Percentiles rank a stretch among this genome's conserved stretches.
Evolutionary conservation across 1,284 basidiomycete species (phyloP).

Genomic region (Ceratobasidium papillatum): DNA sequence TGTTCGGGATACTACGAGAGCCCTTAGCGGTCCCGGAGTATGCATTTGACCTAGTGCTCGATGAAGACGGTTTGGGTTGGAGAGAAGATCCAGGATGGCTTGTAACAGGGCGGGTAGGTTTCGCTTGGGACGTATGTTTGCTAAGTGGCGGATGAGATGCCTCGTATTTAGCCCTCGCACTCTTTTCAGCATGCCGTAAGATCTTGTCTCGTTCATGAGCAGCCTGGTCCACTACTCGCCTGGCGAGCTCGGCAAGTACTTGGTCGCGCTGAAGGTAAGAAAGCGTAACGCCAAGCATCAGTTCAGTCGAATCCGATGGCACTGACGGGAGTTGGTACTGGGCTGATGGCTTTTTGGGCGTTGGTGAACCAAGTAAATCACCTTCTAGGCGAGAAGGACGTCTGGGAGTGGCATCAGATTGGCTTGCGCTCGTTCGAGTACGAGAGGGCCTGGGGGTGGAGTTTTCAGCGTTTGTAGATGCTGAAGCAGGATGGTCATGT

Average conservation of each 20-base stretch:
- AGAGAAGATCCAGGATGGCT: not conserved
- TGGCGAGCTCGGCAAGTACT: constrained; percentile 29
- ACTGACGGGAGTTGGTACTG: not conserved
- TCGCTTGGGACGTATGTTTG: not conserved
- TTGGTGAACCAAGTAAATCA: constrained; percentile 20
- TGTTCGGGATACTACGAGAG: not conserved
- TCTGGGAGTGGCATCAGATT: constrained; percentile 11
- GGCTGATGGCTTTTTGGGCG: constrained; percentile 10
- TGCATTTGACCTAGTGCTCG: not conserved
- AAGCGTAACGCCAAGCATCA: constrained; percentile 25
- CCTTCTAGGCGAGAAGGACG: not conserved
- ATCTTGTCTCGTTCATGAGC: constrained; percentile 31
- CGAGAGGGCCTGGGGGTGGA: constrained; percentile 23
- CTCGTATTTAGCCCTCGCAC: constrained; percentile 29
- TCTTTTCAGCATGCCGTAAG: constrained; percentile 24
- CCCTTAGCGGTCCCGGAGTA: not conserved
- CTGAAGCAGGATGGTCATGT: not conserved
- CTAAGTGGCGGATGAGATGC: not conserved
- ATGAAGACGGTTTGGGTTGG: not conserved
- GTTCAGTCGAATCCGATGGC: not conserved
- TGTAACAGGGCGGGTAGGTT: not conserved
- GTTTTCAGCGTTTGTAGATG: not conserved
- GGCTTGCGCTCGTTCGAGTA: not conserved
- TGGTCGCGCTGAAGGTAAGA: constrained; percentile 31
- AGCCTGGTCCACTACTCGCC: constrained; percentile 32